A percentile compares a stretch with the other conserved stretches of the same genome.
Conservation (phyloP, 805 yeast genomes). For the Barnettozyma salicaria region DNA sequence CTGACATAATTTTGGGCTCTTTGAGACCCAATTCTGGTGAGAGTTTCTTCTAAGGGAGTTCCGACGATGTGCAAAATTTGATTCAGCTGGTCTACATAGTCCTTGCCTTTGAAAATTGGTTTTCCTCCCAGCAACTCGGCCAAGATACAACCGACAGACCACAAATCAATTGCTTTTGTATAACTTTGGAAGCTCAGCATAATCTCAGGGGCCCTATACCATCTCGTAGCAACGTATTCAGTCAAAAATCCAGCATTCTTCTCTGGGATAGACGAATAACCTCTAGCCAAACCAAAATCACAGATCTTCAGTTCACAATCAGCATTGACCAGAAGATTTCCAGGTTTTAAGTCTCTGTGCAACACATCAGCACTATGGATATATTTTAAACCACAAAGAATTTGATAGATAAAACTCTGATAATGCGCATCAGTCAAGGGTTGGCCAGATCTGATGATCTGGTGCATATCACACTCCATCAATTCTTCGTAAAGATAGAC, state of each 20-base stretch:
- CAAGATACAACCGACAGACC: conserved; percentile 97
- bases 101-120: conserved; percentile 92
- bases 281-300: conserved; percentile 94
- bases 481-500: conserved; percentile 90
- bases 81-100: conserved; percentile 90
- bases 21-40: conserved; percentile 68
- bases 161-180: conserved; percentile 92
- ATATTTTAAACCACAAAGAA: conserved; percentile 82
- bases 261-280: conserved; percentile 75
- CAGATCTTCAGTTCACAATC: conserved; percentile 95
- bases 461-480: conserved; percentile 99
- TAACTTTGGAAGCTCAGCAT: conserved; percentile 92
- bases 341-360: conserved; percentile 93
- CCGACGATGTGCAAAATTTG: conserved; percentile 84
- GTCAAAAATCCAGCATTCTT: conserved; percentile 92
- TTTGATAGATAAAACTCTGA: conserved; percentile 89
- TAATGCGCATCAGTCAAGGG: conserved; percentile 92
- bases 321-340: conserved; percentile 86
- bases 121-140: conserved; percentile 90
- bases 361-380: conserved; percentile 89
- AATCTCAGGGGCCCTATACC: conserved; percentile 99
- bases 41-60: conserved; percentile 76
- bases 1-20: conserved; percentile 91
- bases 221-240: conserved; percentile 96
- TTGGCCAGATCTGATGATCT: conserved; percentile 90